These are phyloP conservation scores for Yamadazyma sp. DNA, from an alignment of 805 yeast species.

Conservation along the genomic window DNA sequence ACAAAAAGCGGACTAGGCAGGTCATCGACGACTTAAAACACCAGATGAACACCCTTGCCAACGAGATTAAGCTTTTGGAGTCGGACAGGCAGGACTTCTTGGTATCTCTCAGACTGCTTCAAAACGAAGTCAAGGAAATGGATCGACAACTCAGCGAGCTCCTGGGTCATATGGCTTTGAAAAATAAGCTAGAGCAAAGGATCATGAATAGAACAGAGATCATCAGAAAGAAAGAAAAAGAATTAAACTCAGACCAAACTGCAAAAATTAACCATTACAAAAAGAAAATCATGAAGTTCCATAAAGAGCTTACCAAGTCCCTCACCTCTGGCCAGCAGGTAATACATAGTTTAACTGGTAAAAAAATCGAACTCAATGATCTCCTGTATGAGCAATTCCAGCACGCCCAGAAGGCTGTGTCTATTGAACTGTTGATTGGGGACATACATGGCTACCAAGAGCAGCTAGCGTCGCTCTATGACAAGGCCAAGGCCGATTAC, in stretches of 20 bases:
- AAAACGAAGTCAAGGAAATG: conserved; percentile 19
- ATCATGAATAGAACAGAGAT: neutral
- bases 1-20: conserved; percentile 10
- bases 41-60: neutral
- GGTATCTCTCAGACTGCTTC: conserved; percentile 5
- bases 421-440: conserved; percentile 24
- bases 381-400: conserved; percentile 18
- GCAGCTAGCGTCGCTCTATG: conserved; percentile 30
- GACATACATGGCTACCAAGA: conserved; percentile 28
- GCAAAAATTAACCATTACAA: conserved; percentile 37
- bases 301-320: neutral
- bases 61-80: neutral
- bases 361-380: conserved; percentile 11
- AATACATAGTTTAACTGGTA: neutral
- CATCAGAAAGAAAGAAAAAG: conserved; percentile 29
- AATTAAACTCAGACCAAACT: conserved; percentile 43
- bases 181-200: conserved; percentile 1
- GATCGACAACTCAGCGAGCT: conserved; percentile 21
- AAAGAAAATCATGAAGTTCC: conserved; percentile 18
- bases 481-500: conserved; percentile 32
- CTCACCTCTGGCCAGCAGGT: neutral
- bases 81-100: neutral
- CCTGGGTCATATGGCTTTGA: conserved; percentile 11
- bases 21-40: neutral
- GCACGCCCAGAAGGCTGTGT: conserved; percentile 19